Conservation (phyloP, 2,329 filamentous ascomycete genomes). For the Fusarium veterinarium region DNA sequence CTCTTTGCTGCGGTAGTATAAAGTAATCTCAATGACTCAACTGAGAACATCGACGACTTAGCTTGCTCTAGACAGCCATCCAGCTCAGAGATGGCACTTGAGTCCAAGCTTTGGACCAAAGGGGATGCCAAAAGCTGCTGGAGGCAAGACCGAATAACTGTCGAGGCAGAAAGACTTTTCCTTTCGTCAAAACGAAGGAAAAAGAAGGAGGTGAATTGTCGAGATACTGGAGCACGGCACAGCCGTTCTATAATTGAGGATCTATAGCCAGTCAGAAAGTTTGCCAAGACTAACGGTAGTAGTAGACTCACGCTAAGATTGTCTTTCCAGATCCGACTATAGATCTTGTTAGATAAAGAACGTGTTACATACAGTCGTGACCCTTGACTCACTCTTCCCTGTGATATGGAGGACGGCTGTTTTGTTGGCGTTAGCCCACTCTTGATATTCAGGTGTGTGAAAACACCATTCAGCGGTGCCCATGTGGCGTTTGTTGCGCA, state of each 20-base stretch:
- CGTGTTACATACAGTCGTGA: rapidly evolving
- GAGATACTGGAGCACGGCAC: background rate
- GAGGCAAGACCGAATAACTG: background rate
- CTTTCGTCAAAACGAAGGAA: background rate
- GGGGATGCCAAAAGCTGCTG: background rate
- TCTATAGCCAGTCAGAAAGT: background rate
- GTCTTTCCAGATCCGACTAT: conserved; percentile 35
- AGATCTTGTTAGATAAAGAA: rapidly evolving
- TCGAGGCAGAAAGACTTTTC: background rate
- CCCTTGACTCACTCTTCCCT: conserved; percentile 15
- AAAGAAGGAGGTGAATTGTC: background rate
- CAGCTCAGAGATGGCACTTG: background rate
- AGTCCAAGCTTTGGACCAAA: rapidly evolving
- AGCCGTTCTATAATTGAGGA: background rate
- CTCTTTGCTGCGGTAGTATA: rapidly evolving
- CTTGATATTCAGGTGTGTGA: background rate
- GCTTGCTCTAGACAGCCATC: background rate
- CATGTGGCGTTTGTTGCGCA: conserved; percentile 16
- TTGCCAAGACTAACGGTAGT: rapidly evolving
- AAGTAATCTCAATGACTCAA: rapidly evolving
- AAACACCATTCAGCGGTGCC: conserved; percentile 27
- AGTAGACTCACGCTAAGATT: background rate
- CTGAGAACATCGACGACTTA: background rate
- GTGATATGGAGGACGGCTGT: conserved; percentile 14
- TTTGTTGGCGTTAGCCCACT: background rate